phyloP scores from a whole-genome alignment of 2,329 filamentous ascomycete species.

The Diaporthe aspalathi region DNA sequence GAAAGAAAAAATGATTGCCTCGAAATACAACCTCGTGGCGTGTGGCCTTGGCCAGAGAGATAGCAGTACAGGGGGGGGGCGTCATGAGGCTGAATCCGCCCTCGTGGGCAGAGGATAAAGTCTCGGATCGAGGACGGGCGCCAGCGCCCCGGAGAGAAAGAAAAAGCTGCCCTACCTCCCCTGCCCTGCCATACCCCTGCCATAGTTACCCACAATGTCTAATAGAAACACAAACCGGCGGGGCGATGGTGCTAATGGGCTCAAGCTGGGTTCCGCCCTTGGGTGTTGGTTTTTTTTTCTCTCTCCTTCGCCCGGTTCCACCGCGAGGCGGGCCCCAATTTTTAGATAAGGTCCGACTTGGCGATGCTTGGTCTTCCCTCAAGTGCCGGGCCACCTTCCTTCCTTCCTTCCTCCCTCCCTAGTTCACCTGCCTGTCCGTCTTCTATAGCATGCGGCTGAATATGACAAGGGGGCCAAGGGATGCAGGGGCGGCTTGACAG shows the following conservation, averaged over 20 bases:
- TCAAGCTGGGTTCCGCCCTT: neutral
- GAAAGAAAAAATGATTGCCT: neutral
- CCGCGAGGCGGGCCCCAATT: slow-evolving; percentile 1
- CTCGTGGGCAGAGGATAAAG: neutral
- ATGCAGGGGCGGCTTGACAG: neutral
- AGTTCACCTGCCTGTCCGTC: neutral
- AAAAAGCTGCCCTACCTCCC: neutral
- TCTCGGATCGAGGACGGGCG: neutral
- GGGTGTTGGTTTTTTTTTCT: neutral
- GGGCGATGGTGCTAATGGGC: slow-evolving; percentile 25
- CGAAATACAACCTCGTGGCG: neutral
- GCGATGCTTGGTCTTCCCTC: slow-evolving; percentile 23
- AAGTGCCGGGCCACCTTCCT: slow-evolving; percentile 14
- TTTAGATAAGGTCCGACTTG: slow-evolving; percentile 31
- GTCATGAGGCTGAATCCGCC: neutral
- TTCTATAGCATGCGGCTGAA: slow-evolving; percentile 4
- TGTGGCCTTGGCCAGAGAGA: neutral
- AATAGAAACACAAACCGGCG: slow-evolving; percentile 24
- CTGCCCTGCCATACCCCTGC: neutral
- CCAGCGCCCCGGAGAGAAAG: neutral
- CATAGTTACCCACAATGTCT: neutral
- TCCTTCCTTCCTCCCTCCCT: neutral
- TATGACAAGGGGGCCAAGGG: neutral
- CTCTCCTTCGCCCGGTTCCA: neutral
- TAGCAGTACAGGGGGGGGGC: neutral